Percentiles rank a stretch among this genome's conserved stretches.
Conservation (phyloP, 208 protist species). For the Trypanosoma grayi region DNA sequence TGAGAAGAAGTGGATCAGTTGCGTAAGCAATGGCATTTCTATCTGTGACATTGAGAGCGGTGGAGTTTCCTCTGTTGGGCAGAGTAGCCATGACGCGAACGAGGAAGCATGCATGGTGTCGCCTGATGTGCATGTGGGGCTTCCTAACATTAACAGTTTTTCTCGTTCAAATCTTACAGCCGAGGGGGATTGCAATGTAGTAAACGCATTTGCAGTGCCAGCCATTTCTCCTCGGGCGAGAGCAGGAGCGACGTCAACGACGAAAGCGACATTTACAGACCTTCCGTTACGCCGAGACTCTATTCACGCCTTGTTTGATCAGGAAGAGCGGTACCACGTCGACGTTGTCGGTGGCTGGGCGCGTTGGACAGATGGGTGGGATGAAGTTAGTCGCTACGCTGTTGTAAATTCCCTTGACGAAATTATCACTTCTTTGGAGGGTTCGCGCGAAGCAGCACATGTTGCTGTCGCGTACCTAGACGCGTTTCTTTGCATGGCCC, state of each 20-base stretch:
- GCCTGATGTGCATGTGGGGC: not conserved
- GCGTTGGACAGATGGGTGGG: constrained; percentile 51
- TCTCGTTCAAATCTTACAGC: not conserved
- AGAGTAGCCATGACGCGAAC: constrained; percentile 6
- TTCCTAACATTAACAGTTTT: not conserved
- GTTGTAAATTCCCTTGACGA: constrained; percentile 78
- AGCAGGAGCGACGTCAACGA: no score
- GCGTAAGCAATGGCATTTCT: not conserved
- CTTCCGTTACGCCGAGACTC: not conserved
- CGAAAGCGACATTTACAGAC: not conserved
- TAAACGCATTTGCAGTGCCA: no score
- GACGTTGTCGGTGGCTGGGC: constrained; percentile 47
- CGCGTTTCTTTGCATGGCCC: constrained; percentile 45
- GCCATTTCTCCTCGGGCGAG: no score
- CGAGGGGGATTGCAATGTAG: no score
- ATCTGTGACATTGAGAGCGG: constrained; percentile 16
- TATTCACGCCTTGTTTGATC: constrained; percentile 14
- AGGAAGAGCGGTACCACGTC: constrained; percentile 31
- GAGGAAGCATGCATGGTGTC: not conserved
- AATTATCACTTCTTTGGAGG: constrained; percentile 56
- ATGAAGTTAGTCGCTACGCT: constrained; percentile 41
- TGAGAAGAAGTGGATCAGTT: constrained; percentile 24
- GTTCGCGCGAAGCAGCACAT: constrained; percentile 62
- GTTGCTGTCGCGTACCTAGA: constrained; percentile 65
- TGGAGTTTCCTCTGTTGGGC: constrained; percentile 4